These are phyloP conservation scores for Mortierella sp. DNA, from an alignment of 371 early-diverging fungal genomes.

Conservation along the genomic window DNA sequence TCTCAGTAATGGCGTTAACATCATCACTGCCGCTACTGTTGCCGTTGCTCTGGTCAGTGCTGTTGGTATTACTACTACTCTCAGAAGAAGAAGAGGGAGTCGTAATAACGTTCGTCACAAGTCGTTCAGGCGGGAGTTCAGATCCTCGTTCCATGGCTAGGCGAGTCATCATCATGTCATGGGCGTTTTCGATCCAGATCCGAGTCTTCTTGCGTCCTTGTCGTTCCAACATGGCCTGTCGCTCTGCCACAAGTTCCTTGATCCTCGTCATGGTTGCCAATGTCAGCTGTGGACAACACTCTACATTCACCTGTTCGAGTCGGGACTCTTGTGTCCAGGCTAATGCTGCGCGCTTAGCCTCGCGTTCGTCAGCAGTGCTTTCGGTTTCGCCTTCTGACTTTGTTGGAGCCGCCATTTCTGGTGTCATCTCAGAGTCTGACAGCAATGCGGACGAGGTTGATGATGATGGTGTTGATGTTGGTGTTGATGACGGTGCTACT, in stretches of 20 bases:
- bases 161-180: constrained; percentile 54
- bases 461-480: no score
- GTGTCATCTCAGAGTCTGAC: no score
- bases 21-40: no score
- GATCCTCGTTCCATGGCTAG: constrained; percentile 44
- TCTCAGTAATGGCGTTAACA: no score
- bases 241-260: constrained; percentile 16
- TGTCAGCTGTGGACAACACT: constrained; percentile 36
- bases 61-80: background rate
- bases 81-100: no score
- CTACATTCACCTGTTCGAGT: constrained; percentile 46
- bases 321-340: constrained; percentile 33
- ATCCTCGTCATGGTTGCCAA: constrained; percentile 29
- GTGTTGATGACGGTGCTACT: no score
- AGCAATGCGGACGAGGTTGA: no score
- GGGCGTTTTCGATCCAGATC: constrained; percentile 49
- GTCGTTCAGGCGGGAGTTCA: constrained; percentile 10
- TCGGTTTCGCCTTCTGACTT: no score
- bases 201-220: constrained; percentile 36
- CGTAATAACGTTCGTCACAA: background rate
- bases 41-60: background rate
- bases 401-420: no score
- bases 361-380: background rate
- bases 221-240: constrained; percentile 11
- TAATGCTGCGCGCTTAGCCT: constrained; percentile 2